These are phyloP conservation scores for Boletus vermiculosoides DNA, from an alignment of 768 basidiomycete species.

Conservation along the genomic window DNA sequence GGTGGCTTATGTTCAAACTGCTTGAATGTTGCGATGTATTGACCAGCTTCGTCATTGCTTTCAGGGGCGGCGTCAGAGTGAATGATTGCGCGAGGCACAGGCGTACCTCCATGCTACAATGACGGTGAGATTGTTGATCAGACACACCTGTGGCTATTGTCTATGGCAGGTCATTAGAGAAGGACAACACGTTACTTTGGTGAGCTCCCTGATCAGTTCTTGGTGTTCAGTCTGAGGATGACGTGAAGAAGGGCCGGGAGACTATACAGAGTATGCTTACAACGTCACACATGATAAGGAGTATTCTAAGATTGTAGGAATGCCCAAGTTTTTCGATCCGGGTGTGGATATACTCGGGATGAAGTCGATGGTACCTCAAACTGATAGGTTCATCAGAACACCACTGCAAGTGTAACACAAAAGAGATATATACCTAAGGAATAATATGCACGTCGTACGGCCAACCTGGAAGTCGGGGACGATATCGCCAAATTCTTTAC, in stretches of 20 bases:
- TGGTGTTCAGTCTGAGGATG: constrained; percentile 78
- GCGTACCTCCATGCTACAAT: constrained; percentile 87
- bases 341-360: constrained; percentile 94
- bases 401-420: background rate
- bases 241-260: background rate
- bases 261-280: constrained; percentile 47
- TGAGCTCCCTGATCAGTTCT: constrained; percentile 88
- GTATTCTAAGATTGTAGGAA: constrained; percentile 78
- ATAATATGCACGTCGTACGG: constrained; percentile 87
- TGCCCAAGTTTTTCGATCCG: constrained; percentile 85
- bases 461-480: constrained; percentile 95
- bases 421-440: constrained; percentile 63
- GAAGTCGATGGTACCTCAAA: constrained; percentile 90
- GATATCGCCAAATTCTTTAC: constrained; percentile 94
- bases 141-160: constrained; percentile 53
- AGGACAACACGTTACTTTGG: constrained; percentile 53
- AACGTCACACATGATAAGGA: constrained; percentile 89
- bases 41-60: constrained; percentile 88
- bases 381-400: constrained; percentile 39
- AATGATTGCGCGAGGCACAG: constrained; percentile 21
- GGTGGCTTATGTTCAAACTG: constrained; percentile 93
- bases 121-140: constrained; percentile 92
- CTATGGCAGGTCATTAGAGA: constrained; percentile 2
- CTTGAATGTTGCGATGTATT: constrained; percentile 89
- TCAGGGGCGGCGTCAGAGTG: background rate